phyloP scores from a whole-genome alignment of 176 grass and related monocot species.

The Puccinellia tenuiflora region DNA sequence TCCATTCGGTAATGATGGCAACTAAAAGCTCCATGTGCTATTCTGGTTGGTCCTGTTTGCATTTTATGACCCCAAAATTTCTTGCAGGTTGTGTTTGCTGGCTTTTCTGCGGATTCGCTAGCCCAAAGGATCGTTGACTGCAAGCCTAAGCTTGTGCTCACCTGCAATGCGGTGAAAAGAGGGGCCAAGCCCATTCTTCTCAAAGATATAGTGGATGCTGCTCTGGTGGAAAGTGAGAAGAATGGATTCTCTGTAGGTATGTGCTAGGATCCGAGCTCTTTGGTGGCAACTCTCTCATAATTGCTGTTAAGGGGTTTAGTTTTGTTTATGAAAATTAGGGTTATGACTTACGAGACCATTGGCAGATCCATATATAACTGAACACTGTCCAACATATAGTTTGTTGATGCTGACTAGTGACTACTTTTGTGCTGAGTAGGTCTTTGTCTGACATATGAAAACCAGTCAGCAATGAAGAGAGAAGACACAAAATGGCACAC shows the following conservation, averaged over 20 bases:
- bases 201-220: constrained; percentile 83
- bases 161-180: constrained; percentile 87
- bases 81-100: constrained; percentile 84
- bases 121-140: constrained; percentile 85
- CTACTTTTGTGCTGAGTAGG: constrained; percentile 31
- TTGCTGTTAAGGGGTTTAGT: not conserved
- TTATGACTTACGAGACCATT: not conserved
- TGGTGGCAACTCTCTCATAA: not conserved
- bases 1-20: constrained; percentile 70
- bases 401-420: not conserved
- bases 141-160: constrained; percentile 85
- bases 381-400: not conserved
- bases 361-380: not conserved
- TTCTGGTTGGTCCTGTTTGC: not conserved
- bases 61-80: not conserved
- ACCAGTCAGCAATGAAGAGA: constrained; percentile 69
- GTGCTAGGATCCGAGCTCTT: not conserved
- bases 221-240: constrained; percentile 61
- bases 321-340: not conserved
- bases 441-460: constrained; percentile 83
- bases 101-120: constrained; percentile 88
- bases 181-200: constrained; percentile 67
- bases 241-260: constrained; percentile 67
- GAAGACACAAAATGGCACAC: constrained; percentile 74
- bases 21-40: not conserved